phyloP scores from a whole-genome alignment of 2,329 filamentous ascomycete species.

The Cordyceps cateniannulata region DNA sequence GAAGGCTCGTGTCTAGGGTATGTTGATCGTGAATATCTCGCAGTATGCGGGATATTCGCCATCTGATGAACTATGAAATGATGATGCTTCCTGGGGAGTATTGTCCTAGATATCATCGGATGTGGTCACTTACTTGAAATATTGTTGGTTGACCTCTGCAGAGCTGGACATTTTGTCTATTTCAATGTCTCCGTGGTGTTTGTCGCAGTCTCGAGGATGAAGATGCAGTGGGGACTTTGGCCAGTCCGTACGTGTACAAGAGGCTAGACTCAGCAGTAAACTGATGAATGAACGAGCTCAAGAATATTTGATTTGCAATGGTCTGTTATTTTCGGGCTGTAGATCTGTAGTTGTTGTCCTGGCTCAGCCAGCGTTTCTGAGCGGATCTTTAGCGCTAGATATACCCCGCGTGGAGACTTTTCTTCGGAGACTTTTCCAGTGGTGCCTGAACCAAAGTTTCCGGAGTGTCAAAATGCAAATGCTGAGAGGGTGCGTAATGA shows the following conservation, averaged over 20 bases:
- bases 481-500: too few relatives aligned
- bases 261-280: too few relatives aligned
- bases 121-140: slow-evolving; percentile 36
- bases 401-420: slow-evolving; percentile 8
- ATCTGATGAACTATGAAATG: background rate
- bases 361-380: background rate
- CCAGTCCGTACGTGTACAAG: background rate
- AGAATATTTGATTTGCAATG: background rate
- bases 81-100: too few relatives aligned
- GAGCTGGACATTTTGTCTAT: slow-evolving; percentile 25
- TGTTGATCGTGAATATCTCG: background rate
- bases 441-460: background rate
- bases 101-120: background rate
- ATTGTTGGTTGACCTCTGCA: slow-evolving; percentile 30
- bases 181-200: background rate
- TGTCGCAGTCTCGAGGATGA: background rate
- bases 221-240: background rate
- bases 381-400: background rate
- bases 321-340: background rate
- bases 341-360: background rate
- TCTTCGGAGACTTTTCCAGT: slow-evolving; percentile 2
- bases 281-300: background rate
- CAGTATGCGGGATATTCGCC: too few relatives aligned
- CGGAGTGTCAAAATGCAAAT: background rate
- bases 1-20: background rate